Base-by-base conservation (phyloP, 2,329 filamentous ascomycete genomes). In the Plectosphaerella sp. region DNA sequence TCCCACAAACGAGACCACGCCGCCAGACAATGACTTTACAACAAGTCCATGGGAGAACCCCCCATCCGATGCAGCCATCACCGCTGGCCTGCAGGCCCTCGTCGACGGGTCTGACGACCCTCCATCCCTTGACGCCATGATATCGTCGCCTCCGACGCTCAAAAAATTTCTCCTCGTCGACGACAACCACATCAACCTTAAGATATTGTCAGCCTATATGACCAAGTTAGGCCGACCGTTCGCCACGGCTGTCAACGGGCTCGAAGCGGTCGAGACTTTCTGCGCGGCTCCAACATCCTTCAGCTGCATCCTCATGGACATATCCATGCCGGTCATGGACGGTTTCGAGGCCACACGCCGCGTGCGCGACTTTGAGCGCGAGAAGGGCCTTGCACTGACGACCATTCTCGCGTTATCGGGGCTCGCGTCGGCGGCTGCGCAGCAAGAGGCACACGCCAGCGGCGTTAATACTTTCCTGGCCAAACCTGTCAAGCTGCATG, bases 281-380 rank as follows among this genome's bases (percentile, higher is more conserved):
- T 57, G 53, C n/a, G 35, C 55, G 1, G 53, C 58, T 2, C 61
- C 61, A 0, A 56, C 56, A 0, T 49, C 59, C 0, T 71, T 61
- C 22, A 53, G 52, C 1, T 68, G 64, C 48, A 55, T 74, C 1
- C 55, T 74, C 5, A 74, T 72, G 60, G 80, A 83, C 56, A 75
- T 82, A 2, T 80, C 73, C 50, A 83, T 84, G 80, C 80, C 80
- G 0, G 64, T 82, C 3, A 76, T 83, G 60, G 75, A 83, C 54
- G 77, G 77, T 0, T 71, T 80, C 3, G 75, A 75, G 15, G 73
- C 75, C 0, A 80, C 78, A 1, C 64, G 73, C 1, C 65, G 68
- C n/a, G 80, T 82, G 14, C 70, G 79, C 1, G 67, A 71, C 1
- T 68, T 77, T 35, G 80, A 83, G 58, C 64, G 67, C 4, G 66